Evolutionary conservation across 768 basidiomycete species (phyloP).

Genomic region (Paxillus ammoniavirescens): DNA sequence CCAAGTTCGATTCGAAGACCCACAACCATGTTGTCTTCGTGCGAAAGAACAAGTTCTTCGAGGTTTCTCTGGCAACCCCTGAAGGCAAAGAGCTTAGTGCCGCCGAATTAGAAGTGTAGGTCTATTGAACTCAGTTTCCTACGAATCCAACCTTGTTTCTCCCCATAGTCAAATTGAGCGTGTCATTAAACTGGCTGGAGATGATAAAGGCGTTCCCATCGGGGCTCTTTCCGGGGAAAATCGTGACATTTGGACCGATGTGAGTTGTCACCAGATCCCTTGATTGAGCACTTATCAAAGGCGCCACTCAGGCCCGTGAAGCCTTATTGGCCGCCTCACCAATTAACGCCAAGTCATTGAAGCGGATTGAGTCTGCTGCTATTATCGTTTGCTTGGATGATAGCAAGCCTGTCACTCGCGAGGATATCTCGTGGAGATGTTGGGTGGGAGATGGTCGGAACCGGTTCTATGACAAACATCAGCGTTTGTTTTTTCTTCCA

Average conservation of each 20-base stretch:
- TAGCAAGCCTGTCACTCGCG: constrained; percentile 73
- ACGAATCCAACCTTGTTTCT: constrained; percentile 2
- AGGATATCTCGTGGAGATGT: constrained; percentile 75
- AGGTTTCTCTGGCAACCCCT: constrained; percentile 66
- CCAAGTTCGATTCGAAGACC: constrained; percentile 68
- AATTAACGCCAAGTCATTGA: constrained; percentile 63
- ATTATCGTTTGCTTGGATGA: constrained; percentile 87
- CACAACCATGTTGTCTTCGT: constrained; percentile 91
- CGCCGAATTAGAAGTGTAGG: constrained; percentile 76
- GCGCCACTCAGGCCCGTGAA: constrained; percentile 44
- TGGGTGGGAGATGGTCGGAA: constrained; percentile 93
- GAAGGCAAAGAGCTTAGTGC: constrained; percentile 72
- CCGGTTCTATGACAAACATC: constrained; percentile 96
- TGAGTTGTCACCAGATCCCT: constrained; percentile 44
- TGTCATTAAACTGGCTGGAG: constrained; percentile 64
- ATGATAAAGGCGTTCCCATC: constrained; percentile 46
- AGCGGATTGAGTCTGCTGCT: constrained; percentile 87
- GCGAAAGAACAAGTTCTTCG: constrained; percentile 88
- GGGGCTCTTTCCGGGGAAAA: constrained; percentile 89
- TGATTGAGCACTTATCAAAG: neutral
- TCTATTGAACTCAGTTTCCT: constrained; percentile 4
- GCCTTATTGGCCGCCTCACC: constrained; percentile 64
- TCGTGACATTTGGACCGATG: constrained; percentile 87
- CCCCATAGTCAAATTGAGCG: constrained; percentile 58
- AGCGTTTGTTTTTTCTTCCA: constrained; percentile 50